phyloP scores from a whole-genome alignment of 2,329 filamentous ascomycete species.

The Claviceps paspali region DNA sequence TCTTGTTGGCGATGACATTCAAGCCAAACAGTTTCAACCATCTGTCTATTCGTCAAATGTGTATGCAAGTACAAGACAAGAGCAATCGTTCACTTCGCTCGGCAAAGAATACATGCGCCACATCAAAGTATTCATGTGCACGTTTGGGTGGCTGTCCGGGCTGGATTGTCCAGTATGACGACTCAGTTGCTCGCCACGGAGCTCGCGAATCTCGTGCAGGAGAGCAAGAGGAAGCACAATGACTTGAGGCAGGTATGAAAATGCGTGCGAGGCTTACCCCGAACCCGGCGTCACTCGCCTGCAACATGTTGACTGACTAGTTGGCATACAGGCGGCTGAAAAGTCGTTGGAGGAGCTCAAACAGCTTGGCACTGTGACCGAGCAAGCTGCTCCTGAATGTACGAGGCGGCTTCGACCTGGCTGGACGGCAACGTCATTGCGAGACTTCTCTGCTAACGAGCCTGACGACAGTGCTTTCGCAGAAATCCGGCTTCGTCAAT shows the following conservation, averaged over 20 bases:
- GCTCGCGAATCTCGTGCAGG: slow-evolving; percentile 79
- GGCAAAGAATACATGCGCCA: slow-evolving; percentile 14
- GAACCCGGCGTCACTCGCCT: too few species aligned
- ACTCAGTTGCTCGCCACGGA: slow-evolving; percentile 79
- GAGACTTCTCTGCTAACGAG: slow-evolving; percentile 7
- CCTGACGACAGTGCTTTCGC: slow-evolving; percentile 56
- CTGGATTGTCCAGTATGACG: slow-evolving; percentile 50
- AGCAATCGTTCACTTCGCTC: not conserved
- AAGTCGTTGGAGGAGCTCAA: slow-evolving; percentile 86
- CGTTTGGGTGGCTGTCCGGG: slow-evolving; percentile 10
- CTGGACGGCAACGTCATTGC: slow-evolving; percentile 7
- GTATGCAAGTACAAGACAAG: not conserved
- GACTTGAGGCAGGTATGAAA: slow-evolving; percentile 60
- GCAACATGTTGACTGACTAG: not conserved
- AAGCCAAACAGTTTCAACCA: not conserved
- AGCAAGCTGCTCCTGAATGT: slow-evolving; percentile 25
- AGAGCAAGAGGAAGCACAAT: slow-evolving; percentile 87
- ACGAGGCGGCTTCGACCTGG: slow-evolving; percentile 3
- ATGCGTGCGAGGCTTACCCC: not conserved
- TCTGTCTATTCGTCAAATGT: not conserved
- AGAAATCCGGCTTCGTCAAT: slow-evolving; percentile 71
- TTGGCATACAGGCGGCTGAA: slow-evolving; percentile 58
- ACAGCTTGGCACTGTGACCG: slow-evolving; percentile 19
- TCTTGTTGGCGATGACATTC: not conserved
- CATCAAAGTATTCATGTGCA: slow-evolving; percentile 10